Conservation (phyloP, 345 rosid genomes). For the Cardamine resedifolia region DNA sequence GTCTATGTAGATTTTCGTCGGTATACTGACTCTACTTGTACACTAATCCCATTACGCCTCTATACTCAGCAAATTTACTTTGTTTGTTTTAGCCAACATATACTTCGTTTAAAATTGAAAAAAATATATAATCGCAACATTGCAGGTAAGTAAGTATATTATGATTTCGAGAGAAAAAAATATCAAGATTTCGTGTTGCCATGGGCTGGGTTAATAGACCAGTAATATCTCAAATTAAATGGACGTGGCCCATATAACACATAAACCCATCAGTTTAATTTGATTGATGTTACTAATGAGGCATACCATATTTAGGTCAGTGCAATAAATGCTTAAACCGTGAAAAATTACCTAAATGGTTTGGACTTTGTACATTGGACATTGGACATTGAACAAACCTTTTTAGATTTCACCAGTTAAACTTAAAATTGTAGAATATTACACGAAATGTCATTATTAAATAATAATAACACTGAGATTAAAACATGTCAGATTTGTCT, state of each 20-base stretch:
- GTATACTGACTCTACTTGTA: not conserved
- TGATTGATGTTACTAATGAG: slow-evolving; percentile 2
- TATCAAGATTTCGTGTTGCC: not conserved
- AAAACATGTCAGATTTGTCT: too few relatives aligned
- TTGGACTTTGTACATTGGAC: slow-evolving; percentile 77
- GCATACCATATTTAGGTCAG: slow-evolving; percentile 42
- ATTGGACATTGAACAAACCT: too few relatives aligned
- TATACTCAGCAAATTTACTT: not conserved
- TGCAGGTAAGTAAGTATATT: not conserved
- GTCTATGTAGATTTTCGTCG: slow-evolving; percentile 8
- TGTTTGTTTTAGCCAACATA: not conserved
- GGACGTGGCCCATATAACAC: slow-evolving; percentile 9
- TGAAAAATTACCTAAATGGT: slow-evolving; percentile 30
- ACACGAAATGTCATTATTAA: too few relatives aligned
- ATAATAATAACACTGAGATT: too few relatives aligned
- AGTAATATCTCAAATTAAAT: not conserved
- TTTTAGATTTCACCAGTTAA: too few relatives aligned
- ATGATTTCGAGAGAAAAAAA: not conserved
- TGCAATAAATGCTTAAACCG: slow-evolving; percentile 9
- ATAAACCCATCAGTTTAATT: slow-evolving; percentile 2
- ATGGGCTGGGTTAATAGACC: not conserved
- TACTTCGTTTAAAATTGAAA: not conserved
- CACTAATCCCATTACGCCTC: not conserved
- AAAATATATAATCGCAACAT: not conserved
- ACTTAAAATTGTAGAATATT: too few relatives aligned